Base-by-base conservation (phyloP, 176 grass and related monocot genomes). In the Paspalum vaginatum region DNA sequence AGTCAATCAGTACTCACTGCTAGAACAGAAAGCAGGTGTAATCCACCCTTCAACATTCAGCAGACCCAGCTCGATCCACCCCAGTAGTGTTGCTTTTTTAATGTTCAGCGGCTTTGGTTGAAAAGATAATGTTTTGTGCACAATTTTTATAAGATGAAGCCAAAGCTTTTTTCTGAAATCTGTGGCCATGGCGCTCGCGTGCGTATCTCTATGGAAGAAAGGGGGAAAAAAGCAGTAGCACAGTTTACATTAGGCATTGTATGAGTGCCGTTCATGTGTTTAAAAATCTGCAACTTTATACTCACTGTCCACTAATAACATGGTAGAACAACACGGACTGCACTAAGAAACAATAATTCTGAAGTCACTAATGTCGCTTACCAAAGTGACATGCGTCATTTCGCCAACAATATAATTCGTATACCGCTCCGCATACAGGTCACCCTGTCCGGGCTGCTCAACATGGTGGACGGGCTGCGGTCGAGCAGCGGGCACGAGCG, bases 401-500 rank as follows among this genome's bases (percentile, higher is more conserved):
- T 62, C 4, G 60, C 13, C 13, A 62, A 16, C 60, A 62, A 8
- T 66, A 4, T n/a, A n/a, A n/a, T n/a, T 18, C 71, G 44, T 81
- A 70, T 27, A 21, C 85, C 63, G 8, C 37, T 8, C 39, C 12
- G 0, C 1, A 48, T 72, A 51, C 75, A 89, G 87, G 87, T 84
- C 54, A 88, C 68, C 12, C 51, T 91, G 62, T 88, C 85, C 20
- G 82, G 85, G 6, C 50, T 88, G 22, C 85, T 91, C 41, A 88
- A 78, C 85, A 88, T 91, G 77, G 89, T 88, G 81, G 89, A 88
- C 77, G 89, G 89, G 2, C 85, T 91, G 14, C 85, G 78, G 89
- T 85, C 85, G 42, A 85, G 81, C 76, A 81, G 81, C 59, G 85
- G 72, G 21, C 81, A 87, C n/a, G 72, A 88, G 85, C 78, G 85